Conservation (phyloP, 2,329 filamentous ascomycete genomes). For the Penicillium brasilianum region DNA sequence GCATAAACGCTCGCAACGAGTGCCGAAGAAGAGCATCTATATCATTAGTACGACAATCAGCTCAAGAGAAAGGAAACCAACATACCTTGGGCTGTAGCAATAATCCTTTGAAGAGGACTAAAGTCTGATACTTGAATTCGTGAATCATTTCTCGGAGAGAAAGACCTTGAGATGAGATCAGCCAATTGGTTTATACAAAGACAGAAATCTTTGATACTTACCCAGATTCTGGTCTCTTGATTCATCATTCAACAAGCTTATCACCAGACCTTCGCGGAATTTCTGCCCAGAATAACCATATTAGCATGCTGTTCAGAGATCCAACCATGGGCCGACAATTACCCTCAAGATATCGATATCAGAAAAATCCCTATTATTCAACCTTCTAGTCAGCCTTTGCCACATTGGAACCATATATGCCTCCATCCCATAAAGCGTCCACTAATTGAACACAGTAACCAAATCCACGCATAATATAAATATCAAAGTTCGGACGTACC, state of each 20-base stretch:
- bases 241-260: conserved; percentile 64
- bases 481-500: conserved; percentile 52
- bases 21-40: conserved; percentile 97
- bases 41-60: conserved; percentile 19
- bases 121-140: conserved; percentile 91
- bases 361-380: conserved; percentile 71
- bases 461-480: background rate
- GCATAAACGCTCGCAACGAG: conserved; percentile 92
- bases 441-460: background rate
- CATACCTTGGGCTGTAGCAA: conserved; percentile 89
- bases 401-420: background rate
- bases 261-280: conserved; percentile 84
- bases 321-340: background rate
- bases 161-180: conserved; percentile 52
- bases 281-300: conserved; percentile 56
- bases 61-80: background rate
- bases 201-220: conserved; percentile 47
- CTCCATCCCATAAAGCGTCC: background rate
- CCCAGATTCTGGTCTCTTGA: conserved; percentile 88
- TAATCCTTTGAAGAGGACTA: conserved; percentile 92
- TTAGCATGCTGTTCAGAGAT: conserved; percentile 22
- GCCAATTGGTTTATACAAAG: conserved; percentile 1
- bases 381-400: conserved; percentile 9
- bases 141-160: conserved; percentile 89
- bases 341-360: conserved; percentile 85